These are phyloP conservation scores for Leccinellum rugosiceps DNA, from an alignment of 768 basidiomycete species.

Conservation along the genomic window DNA sequence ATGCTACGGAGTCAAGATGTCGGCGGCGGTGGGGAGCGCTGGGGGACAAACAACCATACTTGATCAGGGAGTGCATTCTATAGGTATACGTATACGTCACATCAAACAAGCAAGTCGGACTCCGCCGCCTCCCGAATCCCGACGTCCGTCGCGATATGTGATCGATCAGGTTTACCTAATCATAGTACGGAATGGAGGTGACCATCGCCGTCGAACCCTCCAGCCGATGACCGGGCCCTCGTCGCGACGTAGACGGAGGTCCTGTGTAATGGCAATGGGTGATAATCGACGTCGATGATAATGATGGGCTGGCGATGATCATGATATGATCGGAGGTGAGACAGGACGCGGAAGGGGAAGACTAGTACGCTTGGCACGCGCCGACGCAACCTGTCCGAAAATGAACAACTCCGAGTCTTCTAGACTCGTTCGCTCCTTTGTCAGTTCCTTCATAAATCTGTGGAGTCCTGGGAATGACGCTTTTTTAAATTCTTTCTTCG, in stretches of 20 bases:
- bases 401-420: too few species aligned
- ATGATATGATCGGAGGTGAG: neutral
- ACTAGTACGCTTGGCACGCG: too few species aligned
- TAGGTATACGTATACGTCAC: too few species aligned
- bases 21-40: too few species aligned
- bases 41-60: too few species aligned
- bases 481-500: neutral
- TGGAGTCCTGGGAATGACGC: neutral
- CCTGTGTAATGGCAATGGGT: too few species aligned
- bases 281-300: neutral
- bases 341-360: neutral
- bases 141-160: neutral
- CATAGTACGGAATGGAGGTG: neutral
- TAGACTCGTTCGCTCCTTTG: neutral
- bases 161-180: neutral
- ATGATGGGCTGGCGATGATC: neutral
- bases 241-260: neutral
- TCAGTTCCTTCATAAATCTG: neutral
- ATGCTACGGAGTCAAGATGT: too few species aligned
- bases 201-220: neutral
- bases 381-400: too few species aligned
- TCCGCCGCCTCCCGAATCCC: neutral
- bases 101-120: too few species aligned
- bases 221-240: neutral
- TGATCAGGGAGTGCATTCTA: too few species aligned